phyloP scores from a whole-genome alignment of 225 moss, liverwort and hornwort species.

The Physcomitrium patens region DNA sequence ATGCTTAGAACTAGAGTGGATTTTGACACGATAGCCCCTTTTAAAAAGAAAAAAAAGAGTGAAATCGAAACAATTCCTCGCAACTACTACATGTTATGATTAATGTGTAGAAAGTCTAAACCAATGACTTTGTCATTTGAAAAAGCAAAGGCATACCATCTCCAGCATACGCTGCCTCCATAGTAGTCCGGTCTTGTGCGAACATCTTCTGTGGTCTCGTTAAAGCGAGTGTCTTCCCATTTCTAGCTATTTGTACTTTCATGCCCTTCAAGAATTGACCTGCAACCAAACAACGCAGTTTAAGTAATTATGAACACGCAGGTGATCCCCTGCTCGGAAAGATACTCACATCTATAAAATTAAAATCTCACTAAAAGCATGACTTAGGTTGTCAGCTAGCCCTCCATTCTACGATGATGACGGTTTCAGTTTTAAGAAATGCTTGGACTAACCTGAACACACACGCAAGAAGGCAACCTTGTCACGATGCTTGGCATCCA shows the following conservation, averaged over 20 bases:
- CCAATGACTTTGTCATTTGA: neutral
- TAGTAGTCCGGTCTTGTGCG: conserved; percentile 86
- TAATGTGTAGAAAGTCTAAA: neutral
- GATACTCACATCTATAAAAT: neutral
- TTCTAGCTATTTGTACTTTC: conserved; percentile 97
- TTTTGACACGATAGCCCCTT: neutral
- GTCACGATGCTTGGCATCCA: conserved; percentile 98
- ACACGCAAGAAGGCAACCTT: conserved; percentile 97
- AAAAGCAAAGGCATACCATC: conserved; percentile 61
- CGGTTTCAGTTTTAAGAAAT: conserved; percentile 6
- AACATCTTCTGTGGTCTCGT: conserved; percentile 99
- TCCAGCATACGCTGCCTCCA: conserved; percentile 94
- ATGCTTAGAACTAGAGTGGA: neutral
- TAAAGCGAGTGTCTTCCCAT: conserved; percentile 82
- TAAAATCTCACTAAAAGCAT: neutral
- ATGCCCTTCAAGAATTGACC: conserved; percentile 89
- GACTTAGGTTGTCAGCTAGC: neutral
- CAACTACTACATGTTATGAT: neutral
- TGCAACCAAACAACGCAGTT: conserved; percentile 37
- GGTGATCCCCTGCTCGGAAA: neutral
- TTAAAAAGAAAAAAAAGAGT: neutral
- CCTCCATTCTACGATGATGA: neutral
- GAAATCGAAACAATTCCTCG: neutral
- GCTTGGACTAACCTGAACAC: conserved; percentile 76
- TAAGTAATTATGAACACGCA: neutral